Evolutionary conservation across 495 filamentous ascomycete genomes (phyloP), one percentile per base, ranked within the genome.

Genomic region (Penicillium pulvis): DNA sequence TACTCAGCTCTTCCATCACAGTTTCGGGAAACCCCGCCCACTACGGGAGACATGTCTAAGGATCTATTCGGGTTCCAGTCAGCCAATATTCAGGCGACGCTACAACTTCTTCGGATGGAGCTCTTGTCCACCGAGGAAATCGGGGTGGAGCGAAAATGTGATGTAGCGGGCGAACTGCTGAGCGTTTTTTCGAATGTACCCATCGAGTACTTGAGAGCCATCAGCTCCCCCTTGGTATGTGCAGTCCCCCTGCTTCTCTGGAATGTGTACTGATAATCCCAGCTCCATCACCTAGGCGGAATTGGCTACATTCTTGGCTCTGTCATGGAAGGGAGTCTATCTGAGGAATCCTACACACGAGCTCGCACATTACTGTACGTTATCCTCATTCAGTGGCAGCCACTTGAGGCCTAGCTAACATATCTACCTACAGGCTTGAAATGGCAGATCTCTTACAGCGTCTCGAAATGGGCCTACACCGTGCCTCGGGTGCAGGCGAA

Each of bases 301-400:
- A 78, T 83, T 39, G 81, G 79, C 23, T 71, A 70, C n/a, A 80
- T 83, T 54, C 70, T 83, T 17, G 72, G 72, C 16, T 80, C 77
- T 16, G 75, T 78, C 48, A 76, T 82, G 64, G 76, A 81, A 60
- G 78, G 77, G 3, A 75, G 67, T 30, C 55, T 82, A 26, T 79
- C 73, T 9, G 78, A 82, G 62, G 64, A 64, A 52, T 75, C 74
- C 10, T 82, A 80, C 58, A 58, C 66, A n/a, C 72, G 72, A 49
- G 71, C 79, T 23, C 71, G 78, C 42, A 71, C 66, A n/a, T 63
- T 81, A 20, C 65, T 83, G 62, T 73, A 71, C 48, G 64, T 58
- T 44, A 12, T n/a, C 10, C 6, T 33, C 1, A 6, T 2, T 2
- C 11, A 20, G 10, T 36, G 33, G 33, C 0, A 36, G 33, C 10